Conservation (phyloP, 108 stramenopile genomes). For the Bacterosira constricta region DNA sequence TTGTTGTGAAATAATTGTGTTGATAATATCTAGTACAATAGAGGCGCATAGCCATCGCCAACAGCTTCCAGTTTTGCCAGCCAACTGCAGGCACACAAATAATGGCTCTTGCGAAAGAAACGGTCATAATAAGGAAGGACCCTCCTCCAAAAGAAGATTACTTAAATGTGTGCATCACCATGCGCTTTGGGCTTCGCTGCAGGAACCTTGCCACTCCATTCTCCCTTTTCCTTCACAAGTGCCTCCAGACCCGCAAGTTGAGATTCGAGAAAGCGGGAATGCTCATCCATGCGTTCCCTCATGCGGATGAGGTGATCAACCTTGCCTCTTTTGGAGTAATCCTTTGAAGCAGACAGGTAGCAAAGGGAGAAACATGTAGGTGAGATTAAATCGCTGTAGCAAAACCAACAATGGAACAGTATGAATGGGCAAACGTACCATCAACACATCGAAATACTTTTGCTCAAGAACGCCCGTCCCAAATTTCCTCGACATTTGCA, state of each 20-base stretch:
- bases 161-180: too few relatives aligned
- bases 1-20: too few relatives aligned
- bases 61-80: too few relatives aligned
- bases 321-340: constrained; percentile 86
- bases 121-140: too few relatives aligned
- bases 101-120: too few relatives aligned
- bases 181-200: constrained; percentile 2
- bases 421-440: constrained; percentile 24
- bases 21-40: too few relatives aligned
- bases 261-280: constrained; percentile 75
- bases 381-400: too few relatives aligned
- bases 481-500: constrained; percentile 83
- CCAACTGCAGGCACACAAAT: too few relatives aligned
- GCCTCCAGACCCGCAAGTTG: constrained; percentile 85
- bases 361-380: neutral
- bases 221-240: constrained; percentile 65
- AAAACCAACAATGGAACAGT: neutral
- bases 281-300: constrained; percentile 87
- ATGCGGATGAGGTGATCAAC: constrained; percentile 90
- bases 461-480: constrained; percentile 66
- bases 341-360: constrained; percentile 15
- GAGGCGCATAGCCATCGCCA: too few relatives aligned
- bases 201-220: constrained; percentile 17
- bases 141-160: too few relatives aligned
- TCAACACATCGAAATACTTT: constrained; percentile 73